phyloP scores from a whole-genome alignment of 176 grass and related monocot species.

The Eleusine coracana region DNA sequence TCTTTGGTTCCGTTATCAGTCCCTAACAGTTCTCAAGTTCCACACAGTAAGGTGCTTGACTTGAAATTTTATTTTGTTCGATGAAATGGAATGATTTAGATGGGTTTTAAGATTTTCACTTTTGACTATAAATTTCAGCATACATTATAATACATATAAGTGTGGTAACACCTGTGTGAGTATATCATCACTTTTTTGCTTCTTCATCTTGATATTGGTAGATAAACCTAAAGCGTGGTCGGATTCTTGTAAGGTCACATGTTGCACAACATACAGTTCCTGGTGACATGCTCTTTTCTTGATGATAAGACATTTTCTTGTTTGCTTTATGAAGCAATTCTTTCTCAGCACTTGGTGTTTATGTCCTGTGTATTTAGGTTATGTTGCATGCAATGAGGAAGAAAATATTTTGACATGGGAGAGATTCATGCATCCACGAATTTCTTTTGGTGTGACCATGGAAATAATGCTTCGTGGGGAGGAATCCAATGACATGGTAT shows the following conservation, averaged over 20 bases:
- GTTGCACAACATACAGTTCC: constrained; percentile 71
- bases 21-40: constrained; percentile 87
- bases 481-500: constrained; percentile 62
- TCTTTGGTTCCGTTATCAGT: constrained; percentile 90
- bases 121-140: constrained; percentile 13
- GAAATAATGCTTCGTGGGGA: constrained; percentile 68
- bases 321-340: background rate
- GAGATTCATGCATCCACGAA: constrained; percentile 67
- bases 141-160: background rate
- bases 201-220: constrained; percentile 42
- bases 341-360: background rate
- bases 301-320: constrained; percentile 18
- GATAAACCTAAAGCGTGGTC: constrained; percentile 89
- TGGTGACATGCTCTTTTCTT: constrained; percentile 59
- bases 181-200: background rate
- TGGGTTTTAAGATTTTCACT: constrained; percentile 16
- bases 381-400: constrained; percentile 76
- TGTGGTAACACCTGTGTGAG: background rate
- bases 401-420: constrained; percentile 95
- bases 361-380: constrained; percentile 49
- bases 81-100: constrained; percentile 21
- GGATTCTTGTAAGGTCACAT: constrained; percentile 91
- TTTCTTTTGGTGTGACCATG: constrained; percentile 80
- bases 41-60: constrained; percentile 78
- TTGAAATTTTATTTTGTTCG: constrained; percentile 48